Base-by-base conservation (phyloP, 225 moss, liverwort and hornwort species). In the Straminergon stramineum region DNA sequence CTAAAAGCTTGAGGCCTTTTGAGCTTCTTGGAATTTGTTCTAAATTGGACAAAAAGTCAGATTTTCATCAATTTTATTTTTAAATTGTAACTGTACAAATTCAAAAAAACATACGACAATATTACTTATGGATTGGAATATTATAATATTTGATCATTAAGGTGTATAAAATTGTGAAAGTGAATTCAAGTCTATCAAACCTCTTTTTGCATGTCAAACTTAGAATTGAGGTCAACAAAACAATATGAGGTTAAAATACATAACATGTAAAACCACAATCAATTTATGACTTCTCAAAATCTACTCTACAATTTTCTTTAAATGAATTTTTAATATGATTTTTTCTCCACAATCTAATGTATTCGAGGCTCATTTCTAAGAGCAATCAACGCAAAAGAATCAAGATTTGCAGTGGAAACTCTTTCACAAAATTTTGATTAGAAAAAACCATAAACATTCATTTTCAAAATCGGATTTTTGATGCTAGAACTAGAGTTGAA, bases 71-170 rank as follows among this genome's bases (percentile, higher is more conserved):
- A 19, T 51, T 48, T 43, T 1, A 0, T 1, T 9, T 48, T 1
- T 11, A 45, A 45, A 45, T 7, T 18, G 0, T 30, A 30, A 45
- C 2, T 0, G 0, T 11, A 18, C 4, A 4, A 75, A 45, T 17
- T 31, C 31, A 75, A 75, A 7, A 28, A 17, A 7, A 17, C 2
- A 10, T 6, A 20, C 7, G 20, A 76, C 1, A 76, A 23, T 55
- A 23, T 77, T 6, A 77, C 6, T 77, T 12, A 9, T 35, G 0
- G 1, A 55, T 77, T 0, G 1, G 9, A 55, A 34, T 8, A 55
- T 55, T 74, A 14, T 45, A 15, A 22, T 55, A 11, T 55, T 77
- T 77, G 9, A 35, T 55, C 1, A 35, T 2, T 2, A 22, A 2
- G 2, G 1, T 53, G 1, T 35, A 17, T 10, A 74, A 74, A 45